phyloP scores from a whole-genome alignment of 2,329 filamentous ascomycete genomes.

The Chaetomium sp. region DNA sequence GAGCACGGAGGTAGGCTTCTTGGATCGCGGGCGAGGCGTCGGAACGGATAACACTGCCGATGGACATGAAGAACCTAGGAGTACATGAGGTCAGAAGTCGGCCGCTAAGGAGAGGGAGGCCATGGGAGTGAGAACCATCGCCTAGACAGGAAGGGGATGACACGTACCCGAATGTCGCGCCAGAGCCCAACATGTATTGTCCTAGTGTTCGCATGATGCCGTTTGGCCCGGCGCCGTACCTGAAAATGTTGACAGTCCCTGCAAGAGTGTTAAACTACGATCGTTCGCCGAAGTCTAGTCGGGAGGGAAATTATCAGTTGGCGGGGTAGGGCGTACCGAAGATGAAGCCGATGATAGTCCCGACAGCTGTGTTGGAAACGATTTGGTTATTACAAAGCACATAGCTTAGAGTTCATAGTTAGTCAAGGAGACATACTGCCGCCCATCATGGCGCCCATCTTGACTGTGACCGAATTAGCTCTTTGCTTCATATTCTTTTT shows the following conservation, averaged over 20 bases:
- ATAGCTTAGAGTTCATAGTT: neutral
- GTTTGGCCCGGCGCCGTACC: conserved; percentile 87
- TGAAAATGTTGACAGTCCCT: conserved; percentile 92
- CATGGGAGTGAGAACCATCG: too few species aligned
- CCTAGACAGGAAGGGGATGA: neutral
- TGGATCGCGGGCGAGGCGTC: conserved; percentile 73
- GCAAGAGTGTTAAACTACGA: conserved; percentile 23
- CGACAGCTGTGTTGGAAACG: conserved; percentile 60
- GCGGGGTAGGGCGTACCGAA: conserved; percentile 57
- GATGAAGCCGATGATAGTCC: conserved; percentile 94
- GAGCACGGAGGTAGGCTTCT: conserved; percentile 69
- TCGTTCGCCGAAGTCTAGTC: neutral
- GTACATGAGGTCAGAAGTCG: conserved; percentile 10
- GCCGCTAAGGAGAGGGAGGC: too few species aligned
- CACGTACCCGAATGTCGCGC: conserved; percentile 86
- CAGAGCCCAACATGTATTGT: conserved; percentile 94
- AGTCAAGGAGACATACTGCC: conserved; percentile 62
- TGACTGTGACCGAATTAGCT: conserved; percentile 54
- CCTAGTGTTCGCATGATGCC: conserved; percentile 91
- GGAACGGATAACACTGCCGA: conserved; percentile 91
- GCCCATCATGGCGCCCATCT: conserved; percentile 99
- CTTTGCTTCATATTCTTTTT: neutral
- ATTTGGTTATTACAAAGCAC: conserved; percentile 23
- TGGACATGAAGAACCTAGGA: conserved; percentile 89
- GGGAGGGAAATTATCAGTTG: neutral